Evolutionary conservation across 306 rosid species (phyloP).

Genomic region (Rosa rugosa): DNA sequence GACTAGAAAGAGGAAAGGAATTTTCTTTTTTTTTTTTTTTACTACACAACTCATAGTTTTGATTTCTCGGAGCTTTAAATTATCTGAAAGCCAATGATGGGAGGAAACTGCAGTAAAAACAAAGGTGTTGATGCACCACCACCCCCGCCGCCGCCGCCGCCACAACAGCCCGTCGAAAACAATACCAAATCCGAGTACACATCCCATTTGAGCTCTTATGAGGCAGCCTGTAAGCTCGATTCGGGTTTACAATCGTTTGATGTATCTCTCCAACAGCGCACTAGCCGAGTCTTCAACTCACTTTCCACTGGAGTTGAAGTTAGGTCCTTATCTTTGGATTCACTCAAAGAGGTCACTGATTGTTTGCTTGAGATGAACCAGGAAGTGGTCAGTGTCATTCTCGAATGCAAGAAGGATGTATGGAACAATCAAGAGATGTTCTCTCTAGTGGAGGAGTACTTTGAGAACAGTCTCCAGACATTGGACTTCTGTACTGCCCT

Average conservation of each 20-base stretch:
- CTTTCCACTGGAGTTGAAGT: conserved; percentile 57
- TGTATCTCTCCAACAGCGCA: conserved; percentile 56
- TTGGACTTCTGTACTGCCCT: conserved; percentile 73
- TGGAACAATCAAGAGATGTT: conserved; percentile 61
- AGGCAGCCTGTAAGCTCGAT: conserved; percentile 63
- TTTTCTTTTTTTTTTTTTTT: neutral
- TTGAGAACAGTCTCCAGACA: conserved; percentile 62
- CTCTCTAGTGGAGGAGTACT: conserved; percentile 62
- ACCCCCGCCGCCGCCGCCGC: neutral
- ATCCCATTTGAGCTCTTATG: conserved; percentile 71
- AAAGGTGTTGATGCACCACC: conserved; percentile 25
- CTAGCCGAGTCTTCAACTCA: conserved; percentile 62
- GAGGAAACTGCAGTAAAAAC: conserved; percentile 61
- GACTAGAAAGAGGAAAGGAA: neutral
- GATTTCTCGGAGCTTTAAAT: neutral
- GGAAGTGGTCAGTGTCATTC: conserved; percentile 64
- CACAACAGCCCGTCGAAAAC: conserved; percentile 33
- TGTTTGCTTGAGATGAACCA: conserved; percentile 72
- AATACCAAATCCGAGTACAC: conserved; percentile 42
- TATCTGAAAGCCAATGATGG: conserved; percentile 52
- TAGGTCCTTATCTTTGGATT: conserved; percentile 63
- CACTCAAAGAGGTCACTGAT: conserved; percentile 66
- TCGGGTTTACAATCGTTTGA: conserved; percentile 68
- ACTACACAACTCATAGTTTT: neutral
- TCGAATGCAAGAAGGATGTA: conserved; percentile 66